A percentile compares a stretch with the other conserved stretches of the same genome.
phyloP scores from a whole-genome alignment of 2,329 filamentous ascomycete species.

The Hymenoscyphus occultus region DNA sequence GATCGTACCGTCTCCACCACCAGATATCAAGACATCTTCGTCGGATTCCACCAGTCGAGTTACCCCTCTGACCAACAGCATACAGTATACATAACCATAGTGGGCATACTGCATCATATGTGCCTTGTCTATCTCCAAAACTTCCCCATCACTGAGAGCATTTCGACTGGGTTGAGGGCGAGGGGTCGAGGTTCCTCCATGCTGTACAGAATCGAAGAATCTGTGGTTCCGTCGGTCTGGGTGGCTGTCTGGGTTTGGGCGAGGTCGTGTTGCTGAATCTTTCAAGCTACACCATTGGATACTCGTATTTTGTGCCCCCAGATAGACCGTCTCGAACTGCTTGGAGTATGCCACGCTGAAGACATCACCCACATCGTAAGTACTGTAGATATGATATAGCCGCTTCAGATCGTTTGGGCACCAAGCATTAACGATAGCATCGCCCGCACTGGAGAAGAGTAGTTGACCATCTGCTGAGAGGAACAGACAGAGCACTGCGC shows the following conservation, averaged over 20 bases:
- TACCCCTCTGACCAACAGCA: conserved; percentile 76
- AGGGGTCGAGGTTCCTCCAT: conserved; percentile 74
- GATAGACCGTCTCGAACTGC: conserved; percentile 76
- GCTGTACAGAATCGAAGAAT: conserved; percentile 93
- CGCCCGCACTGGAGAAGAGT: conserved; percentile 89
- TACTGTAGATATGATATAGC: conserved; percentile 87
- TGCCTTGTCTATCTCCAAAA: conserved; percentile 76
- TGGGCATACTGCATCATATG: conserved; percentile 88
- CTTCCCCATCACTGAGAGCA: conserved; percentile 55
- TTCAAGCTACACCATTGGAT: conserved; percentile 88
- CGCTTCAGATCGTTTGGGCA: conserved; percentile 71
- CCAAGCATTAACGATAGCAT: conserved; percentile 95
- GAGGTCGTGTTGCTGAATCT: conserved; percentile 57
- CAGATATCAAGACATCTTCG: conserved; percentile 82
- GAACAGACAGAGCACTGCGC: conserved; percentile 82
- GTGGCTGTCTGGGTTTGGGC: conserved; percentile 63
- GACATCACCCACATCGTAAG: conserved; percentile 91
- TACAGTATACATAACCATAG: conserved; percentile 93
- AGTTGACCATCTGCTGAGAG: conserved; percentile 70
- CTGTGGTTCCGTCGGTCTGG: conserved; percentile 75
- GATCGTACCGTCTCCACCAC: conserved; percentile 89
- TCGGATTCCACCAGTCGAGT: conserved; percentile 65
- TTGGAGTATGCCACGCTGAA: conserved; percentile 91
- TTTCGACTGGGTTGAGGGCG: conserved; percentile 50
- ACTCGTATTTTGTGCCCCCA: conserved; percentile 90